phyloP scores from a whole-genome alignment of 768 basidiomycete genomes.

The Glaciozyma martinii region DNA sequence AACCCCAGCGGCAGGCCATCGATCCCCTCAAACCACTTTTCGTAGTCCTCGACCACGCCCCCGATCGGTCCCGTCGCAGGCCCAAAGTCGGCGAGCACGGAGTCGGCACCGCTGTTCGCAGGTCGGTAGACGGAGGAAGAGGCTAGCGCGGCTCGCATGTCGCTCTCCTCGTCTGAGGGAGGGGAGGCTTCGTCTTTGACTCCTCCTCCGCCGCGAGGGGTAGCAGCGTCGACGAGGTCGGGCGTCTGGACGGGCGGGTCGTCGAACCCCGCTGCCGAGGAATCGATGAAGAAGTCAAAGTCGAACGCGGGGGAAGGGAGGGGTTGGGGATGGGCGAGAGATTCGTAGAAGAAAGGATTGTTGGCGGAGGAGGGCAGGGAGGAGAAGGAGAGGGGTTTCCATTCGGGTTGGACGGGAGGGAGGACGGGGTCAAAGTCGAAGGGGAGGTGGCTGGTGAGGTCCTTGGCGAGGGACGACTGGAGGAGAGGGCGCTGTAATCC shows the following conservation, averaged over 20 bases:
- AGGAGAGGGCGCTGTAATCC: neutral
- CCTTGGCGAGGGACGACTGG: neutral
- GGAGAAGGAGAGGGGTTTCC: conserved; percentile 10
- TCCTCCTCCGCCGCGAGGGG: neutral
- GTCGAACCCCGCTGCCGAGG: conserved; percentile 24
- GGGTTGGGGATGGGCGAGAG: neutral
- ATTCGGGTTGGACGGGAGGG: neutral
- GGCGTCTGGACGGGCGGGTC: conserved; percentile 6
- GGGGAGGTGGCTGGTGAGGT: neutral
- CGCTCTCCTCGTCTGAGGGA: neutral
- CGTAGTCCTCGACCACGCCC: neutral
- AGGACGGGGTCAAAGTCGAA: conserved; percentile 5
- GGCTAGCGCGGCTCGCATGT: neutral
- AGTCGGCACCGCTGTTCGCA: neutral
- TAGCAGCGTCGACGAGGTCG: conserved; percentile 9
- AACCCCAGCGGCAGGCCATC: conserved; percentile 3
- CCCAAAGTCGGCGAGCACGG: neutral
- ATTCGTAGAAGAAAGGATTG: neutral
- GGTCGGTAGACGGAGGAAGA: neutral
- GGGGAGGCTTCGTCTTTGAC: too few relatives aligned
- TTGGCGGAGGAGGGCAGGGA: neutral
- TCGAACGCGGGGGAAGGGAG: conserved; percentile 6
- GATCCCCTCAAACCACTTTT: neutral
- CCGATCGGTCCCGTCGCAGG: too few relatives aligned
- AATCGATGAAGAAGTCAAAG: conserved; percentile 21